Base-by-base conservation (phyloP, 805 yeast species). In the Ogataea minuta region DNA sequence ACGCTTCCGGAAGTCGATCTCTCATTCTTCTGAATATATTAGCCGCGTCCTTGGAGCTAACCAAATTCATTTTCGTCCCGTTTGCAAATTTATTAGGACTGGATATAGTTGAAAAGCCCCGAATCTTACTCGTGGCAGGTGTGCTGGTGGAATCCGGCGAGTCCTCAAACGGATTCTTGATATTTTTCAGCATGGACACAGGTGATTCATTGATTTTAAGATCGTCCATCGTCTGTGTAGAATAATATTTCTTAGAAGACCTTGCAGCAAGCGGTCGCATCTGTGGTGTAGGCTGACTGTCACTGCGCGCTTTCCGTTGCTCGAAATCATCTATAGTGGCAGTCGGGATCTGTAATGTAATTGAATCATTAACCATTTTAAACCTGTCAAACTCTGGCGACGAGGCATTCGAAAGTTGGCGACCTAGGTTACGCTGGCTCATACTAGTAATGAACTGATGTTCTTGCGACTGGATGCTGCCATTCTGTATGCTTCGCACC, bases 81-180 rank as follows among this genome's bases (percentile, higher is more conserved):
- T 10, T 39, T 8, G 24, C 20, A 4, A 38, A 25, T 10, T 32
- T 28, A 23, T 27, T 24, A n/a, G 10, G 32, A 16, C 2, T 41
- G 30, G 12, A 26, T 24, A 40, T 40, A 15, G 44, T 36, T 10
- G 34, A 21, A n/a, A 28, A 12, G 26, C 39, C 16, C 3, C 10
- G n/a, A 12, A 12, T 19, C n/a, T 23, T 30, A 29, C 13, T 23
- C 19, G 19, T 43, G 3, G 50, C 41, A 9, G 53, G 54, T 6
- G 54, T 52, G 35, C 42, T 43, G n/a, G 44, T 36, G 6, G 49
- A 43, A 13, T 46, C 52, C 1, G 60, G 62, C 2, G 63, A 52
- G 3, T 48, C 57, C 9, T 59, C 63, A 44, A 70, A 70, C 6
- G 74, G 74, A 42, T 70, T 59, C 19, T 46, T 52, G 13, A 67